Conservation (phyloP, 192 early-diverging fungal genomes). For the Podila epicladia region DNA sequence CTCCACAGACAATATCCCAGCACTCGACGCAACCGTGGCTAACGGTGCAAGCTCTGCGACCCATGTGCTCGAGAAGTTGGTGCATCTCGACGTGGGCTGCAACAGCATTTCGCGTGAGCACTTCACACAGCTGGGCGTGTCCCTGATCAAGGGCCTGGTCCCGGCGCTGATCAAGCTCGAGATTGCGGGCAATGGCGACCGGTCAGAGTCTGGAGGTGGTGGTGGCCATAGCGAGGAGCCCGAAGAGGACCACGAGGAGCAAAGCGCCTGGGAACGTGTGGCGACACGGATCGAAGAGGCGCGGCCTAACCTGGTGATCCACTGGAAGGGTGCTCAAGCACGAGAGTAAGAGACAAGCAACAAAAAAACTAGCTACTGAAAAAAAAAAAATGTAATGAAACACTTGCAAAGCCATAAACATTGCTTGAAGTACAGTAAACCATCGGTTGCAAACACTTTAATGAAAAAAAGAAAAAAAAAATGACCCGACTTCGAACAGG, state of each 20-base stretch:
- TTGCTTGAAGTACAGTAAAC: too few species aligned
- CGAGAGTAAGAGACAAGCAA: conserved; percentile 24
- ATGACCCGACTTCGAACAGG: too few species aligned
- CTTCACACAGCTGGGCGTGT: conserved; percentile 52
- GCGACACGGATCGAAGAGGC: conserved; percentile 40
- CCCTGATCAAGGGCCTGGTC: conserved; percentile 45
- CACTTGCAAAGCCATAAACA: too few species aligned
- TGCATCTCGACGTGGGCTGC: conserved; percentile 59
- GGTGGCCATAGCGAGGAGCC: conserved; percentile 38
- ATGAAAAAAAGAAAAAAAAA: too few species aligned
- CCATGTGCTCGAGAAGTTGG: conserved; percentile 20
- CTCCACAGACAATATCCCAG: background rate
- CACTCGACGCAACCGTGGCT: background rate
- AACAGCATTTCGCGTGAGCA: conserved; percentile 52
- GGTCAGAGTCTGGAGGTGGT: conserved; percentile 16
- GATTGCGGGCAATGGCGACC: conserved; percentile 60
- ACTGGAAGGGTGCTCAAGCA: conserved; percentile 54
- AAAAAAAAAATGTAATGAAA: too few species aligned
- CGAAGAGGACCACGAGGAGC: conserved; percentile 25
- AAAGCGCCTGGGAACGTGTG: conserved; percentile 52
- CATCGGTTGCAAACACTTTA: too few species aligned
- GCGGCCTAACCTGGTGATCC: conserved; percentile 47
- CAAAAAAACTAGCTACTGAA: background rate
- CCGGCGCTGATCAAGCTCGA: conserved; percentile 54
- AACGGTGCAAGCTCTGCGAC: conserved; percentile 6